Conservation (phyloP, 345 rosid species). For the Excoecaria cochinchinensis region DNA sequence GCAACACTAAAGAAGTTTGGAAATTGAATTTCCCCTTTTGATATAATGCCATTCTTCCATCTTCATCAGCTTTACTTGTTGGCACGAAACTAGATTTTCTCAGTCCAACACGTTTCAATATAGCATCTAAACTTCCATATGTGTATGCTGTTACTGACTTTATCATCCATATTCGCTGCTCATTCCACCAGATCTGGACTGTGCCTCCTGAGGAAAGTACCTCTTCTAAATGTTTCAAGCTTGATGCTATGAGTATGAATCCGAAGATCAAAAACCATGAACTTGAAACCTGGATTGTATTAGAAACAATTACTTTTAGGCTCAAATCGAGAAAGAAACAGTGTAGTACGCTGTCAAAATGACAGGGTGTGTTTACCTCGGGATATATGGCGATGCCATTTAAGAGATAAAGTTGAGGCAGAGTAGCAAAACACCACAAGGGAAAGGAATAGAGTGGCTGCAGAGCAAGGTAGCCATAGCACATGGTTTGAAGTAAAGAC, state of each 20-base stretch:
- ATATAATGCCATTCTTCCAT: slow-evolving; percentile 13
- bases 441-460: slow-evolving; percentile 26
- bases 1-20: slow-evolving; percentile 13
- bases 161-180: slow-evolving; percentile 23
- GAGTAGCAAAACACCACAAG: slow-evolving; percentile 27
- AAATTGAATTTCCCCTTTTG: slow-evolving; percentile 28
- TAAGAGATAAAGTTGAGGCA: slow-evolving; percentile 33
- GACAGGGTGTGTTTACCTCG: neutral
- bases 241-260: slow-evolving; percentile 14
- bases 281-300: slow-evolving; percentile 11
- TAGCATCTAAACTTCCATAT: slow-evolving; percentile 16
- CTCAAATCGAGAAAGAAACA: neutral
- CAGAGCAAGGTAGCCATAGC: slow-evolving; percentile 20
- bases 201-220: slow-evolving; percentile 17
- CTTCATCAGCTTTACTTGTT: slow-evolving; percentile 19
- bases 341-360: neutral
- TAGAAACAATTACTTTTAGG: neutral
- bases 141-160: slow-evolving; percentile 23
- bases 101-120: slow-evolving; percentile 15
- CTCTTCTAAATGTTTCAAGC: slow-evolving; percentile 14
- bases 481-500: slow-evolving; percentile 30
- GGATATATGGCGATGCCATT: slow-evolving; percentile 27
- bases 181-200: slow-evolving; percentile 14
- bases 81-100: slow-evolving; percentile 24
- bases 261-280: slow-evolving; percentile 8